Base-by-base conservation (phyloP, 148 eudicot species). In the Rheum nobile region DNA sequence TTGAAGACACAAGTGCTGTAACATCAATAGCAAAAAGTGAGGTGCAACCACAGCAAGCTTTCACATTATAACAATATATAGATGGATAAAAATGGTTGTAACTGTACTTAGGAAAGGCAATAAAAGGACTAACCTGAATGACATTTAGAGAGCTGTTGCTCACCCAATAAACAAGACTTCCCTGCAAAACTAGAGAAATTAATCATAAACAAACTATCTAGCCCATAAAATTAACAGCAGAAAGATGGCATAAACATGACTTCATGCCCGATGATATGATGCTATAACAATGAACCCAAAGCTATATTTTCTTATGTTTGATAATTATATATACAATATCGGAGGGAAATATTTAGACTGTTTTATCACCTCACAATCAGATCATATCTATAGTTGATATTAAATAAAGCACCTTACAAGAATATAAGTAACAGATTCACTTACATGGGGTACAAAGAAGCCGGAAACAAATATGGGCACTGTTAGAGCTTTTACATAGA, bases 371-470 rank as follows among this genome's bases (percentile, higher is more conserved):
- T 48, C 55, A 22, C 21, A 10, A 22, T 54, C 29, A 21, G 61
- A 54, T 21, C 61, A 54, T 54, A 24, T 54, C 21, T 21, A 19
- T 48, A 54, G 4, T 54, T 55, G 63, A 59, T 59, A 11, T 59
- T 59, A 59, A 55, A 8, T 10, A 26, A 26, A 26, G 26, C 16
- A 24, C 26, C 34, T 59, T 65, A 32, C 6, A 17, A 17, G 21
- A 31, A 65, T 34, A 32, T 17, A 32, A 32, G 39, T 29, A 65
- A 57, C 22, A 32, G 6, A 4, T 34, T 6, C 0, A 69, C 76
- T 82, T 85, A 89, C 97, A 97, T 92, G 99, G 73, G 99, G 99
- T 74, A 95, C 55, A 67, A 63, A 79, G 76, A 95, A 84, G 12
- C 87, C 88, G 61, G 71, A 41, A 35, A 82, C 76, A 74, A 87